Base-by-base conservation (phyloP, 2,329 filamentous ascomycete species). In the Amauroascus niger region DNA sequence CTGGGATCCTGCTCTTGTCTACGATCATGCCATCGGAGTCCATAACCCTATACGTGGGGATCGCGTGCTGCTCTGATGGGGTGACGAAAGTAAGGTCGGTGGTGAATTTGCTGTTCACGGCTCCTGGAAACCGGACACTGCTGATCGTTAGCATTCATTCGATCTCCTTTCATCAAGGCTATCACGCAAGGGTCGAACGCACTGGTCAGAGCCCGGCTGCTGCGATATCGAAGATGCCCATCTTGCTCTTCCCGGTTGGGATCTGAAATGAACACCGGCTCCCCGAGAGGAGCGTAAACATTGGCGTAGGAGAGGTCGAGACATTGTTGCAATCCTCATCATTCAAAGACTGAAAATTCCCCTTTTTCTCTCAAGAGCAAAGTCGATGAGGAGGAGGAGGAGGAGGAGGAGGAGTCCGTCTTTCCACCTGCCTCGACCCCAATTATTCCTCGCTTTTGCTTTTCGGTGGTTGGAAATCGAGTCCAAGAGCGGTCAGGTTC, bases 61-160 rank as follows among this genome's bases (percentile, higher is more conserved):
- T 86, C 4, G 89, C 84, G 32, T 82, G 76, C 62, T 84, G 79
- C 50, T 83, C 80, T 39, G 83, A 79, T 0, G 90, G 87, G 48
- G 81, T 79, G 53, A 87, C 80, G 70, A 95, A 97, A 39, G 79
- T 76, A 69, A 97, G 83, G 0, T 78, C 76, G 59, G 80, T 84
- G 3, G 88, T 95, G 71, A 98, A 98, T 58, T 88, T 87, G 67
- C 88, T 95, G 69, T 96, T 91, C 49, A 97, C 77, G 0, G 93
- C 93, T n/a, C 93, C 93, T 0, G 93, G 93, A 61, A 98, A 98
- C 53, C 81, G 74, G 9, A 81, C 76, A 54, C 79, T 82, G 28
- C 51, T 45, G 11, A 39, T 22, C 18, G 28, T 45, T 33, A 44
- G 45, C 28, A 41, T 33, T 14, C n/a, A 16, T 41, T 41, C 35